phyloP scores from a whole-genome alignment of 2,329 filamentous ascomycete species.

The Neonectria magnoliae region DNA sequence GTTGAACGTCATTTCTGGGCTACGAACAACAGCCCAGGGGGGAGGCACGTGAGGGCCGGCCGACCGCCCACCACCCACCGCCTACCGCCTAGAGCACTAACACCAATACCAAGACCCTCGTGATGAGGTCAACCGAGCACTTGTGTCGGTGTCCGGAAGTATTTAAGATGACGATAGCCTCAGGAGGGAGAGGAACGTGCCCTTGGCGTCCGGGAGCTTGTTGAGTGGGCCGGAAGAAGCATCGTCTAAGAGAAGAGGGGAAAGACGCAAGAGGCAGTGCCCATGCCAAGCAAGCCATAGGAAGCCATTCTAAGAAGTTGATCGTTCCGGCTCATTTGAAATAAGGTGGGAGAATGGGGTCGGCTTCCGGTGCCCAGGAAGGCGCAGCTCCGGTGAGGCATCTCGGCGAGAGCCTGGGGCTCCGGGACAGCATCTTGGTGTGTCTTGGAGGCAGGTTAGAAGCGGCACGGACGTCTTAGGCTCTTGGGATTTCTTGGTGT shows the following conservation, averaged over 20 bases:
- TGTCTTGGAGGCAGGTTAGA: neutral
- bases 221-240: neutral
- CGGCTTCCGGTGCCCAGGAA: neutral
- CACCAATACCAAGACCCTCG: neutral
- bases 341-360: neutral
- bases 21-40: neutral
- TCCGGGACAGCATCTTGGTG: neutral
- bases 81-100: neutral
- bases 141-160: neutral
- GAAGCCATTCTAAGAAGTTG: neutral
- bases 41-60: neutral
- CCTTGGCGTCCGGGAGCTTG: conserved; percentile 1
- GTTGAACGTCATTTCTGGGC: neutral
- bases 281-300: neutral
- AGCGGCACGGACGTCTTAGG: neutral
- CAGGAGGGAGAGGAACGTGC: neutral
- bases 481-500: neutral
- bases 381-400: conserved; percentile 6
- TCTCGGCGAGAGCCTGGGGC: neutral
- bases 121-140: neutral
- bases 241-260: neutral
- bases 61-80: neutral
- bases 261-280: neutral
- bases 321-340: neutral
- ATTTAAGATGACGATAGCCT: conserved; percentile 11